Percentiles rank a stretch among this genome's conserved stretches.
Conservation (phyloP, 768 basidiomycete species). For the Fistulinella prunicolor region DNA sequence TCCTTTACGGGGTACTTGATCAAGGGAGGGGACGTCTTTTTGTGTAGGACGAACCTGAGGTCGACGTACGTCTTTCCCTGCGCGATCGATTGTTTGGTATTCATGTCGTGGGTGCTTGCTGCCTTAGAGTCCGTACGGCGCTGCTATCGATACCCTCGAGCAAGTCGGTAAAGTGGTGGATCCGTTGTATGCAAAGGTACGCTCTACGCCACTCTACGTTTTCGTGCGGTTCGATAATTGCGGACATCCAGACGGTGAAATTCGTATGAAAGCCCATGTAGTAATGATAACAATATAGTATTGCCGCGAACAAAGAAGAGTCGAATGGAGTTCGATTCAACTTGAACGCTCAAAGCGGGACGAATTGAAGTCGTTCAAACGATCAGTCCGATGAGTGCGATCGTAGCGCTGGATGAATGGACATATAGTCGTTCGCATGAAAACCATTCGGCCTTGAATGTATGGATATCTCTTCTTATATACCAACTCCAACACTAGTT, state of each 20-base stretch:
- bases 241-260: conserved; percentile 39
- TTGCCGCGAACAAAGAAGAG: no score
- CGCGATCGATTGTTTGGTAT: neutral
- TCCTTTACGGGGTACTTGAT: conserved; percentile 91
- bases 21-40: conserved; percentile 90
- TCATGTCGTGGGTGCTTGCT: conserved; percentile 9
- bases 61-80: conserved; percentile 62
- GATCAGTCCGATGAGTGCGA: no score
- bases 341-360: no score
- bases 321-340: no score
- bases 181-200: conserved; percentile 82
- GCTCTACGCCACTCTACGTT: neutral
- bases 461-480: no score
- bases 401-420: no score
- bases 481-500: no score
- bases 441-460: no score
- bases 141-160: conserved; percentile 85
- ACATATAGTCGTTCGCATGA: no score
- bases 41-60: conserved; percentile 84
- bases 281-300: no score
- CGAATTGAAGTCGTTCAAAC: no score
- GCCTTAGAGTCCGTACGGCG: conserved; percentile 76
- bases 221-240: neutral
- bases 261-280: conserved; percentile 34
- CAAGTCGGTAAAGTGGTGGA: conserved; percentile 95